Evolutionary conservation across 2,329 filamentous ascomycete genomes (phyloP).

Genomic region (Fusarium tuaranense): DNA sequence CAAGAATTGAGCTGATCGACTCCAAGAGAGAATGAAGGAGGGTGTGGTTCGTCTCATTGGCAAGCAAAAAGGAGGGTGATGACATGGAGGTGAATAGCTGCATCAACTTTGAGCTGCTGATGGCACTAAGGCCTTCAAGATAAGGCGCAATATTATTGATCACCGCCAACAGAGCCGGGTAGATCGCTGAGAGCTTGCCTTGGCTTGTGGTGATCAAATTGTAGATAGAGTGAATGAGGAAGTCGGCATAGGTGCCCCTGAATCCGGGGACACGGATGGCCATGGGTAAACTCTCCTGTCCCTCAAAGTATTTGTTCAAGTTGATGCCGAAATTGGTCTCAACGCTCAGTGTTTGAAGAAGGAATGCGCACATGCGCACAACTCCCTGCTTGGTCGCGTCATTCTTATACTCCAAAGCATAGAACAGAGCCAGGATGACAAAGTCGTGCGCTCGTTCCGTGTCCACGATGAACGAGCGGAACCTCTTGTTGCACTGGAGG

Average conservation of each 20-base stretch:
- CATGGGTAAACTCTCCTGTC: slow-evolving; percentile 86
- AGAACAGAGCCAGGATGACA: slow-evolving; percentile 89
- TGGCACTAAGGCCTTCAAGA: slow-evolving; percentile 78
- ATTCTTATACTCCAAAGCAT: slow-evolving; percentile 88
- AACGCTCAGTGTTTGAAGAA: slow-evolving; percentile 93
- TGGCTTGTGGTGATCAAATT: slow-evolving; percentile 91
- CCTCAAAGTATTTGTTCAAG: slow-evolving; percentile 88
- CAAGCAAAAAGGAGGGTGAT: slow-evolving; percentile 89
- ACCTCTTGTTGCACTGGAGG: slow-evolving; percentile 96
- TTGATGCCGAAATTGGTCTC: slow-evolving; percentile 91
- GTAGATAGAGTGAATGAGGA: slow-evolving; percentile 94
- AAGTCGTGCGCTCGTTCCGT: slow-evolving; percentile 95
- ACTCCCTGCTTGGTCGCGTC: slow-evolving; percentile 91
- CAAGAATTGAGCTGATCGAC: slow-evolving; percentile 88
- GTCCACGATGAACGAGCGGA: slow-evolving; percentile 96
- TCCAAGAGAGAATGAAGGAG: slow-evolving; percentile 86
- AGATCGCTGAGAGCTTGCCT: slow-evolving; percentile 89
- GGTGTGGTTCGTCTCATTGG: slow-evolving; percentile 90
- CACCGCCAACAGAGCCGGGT: slow-evolving; percentile 90
- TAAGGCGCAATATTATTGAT: slow-evolving; percentile 94
- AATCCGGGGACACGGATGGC: slow-evolving; percentile 88
- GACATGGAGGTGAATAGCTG: slow-evolving; percentile 94
- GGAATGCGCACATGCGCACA: slow-evolving; percentile 96
- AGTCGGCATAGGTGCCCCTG: slow-evolving; percentile 91
- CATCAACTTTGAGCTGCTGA: slow-evolving; percentile 83